A percentile compares a stretch with the other conserved stretches of the same genome.
Evolutionary conservation across 306 rosid genomes (phyloP).

Genomic region (Amphicarpaea edgeworthii): DNA sequence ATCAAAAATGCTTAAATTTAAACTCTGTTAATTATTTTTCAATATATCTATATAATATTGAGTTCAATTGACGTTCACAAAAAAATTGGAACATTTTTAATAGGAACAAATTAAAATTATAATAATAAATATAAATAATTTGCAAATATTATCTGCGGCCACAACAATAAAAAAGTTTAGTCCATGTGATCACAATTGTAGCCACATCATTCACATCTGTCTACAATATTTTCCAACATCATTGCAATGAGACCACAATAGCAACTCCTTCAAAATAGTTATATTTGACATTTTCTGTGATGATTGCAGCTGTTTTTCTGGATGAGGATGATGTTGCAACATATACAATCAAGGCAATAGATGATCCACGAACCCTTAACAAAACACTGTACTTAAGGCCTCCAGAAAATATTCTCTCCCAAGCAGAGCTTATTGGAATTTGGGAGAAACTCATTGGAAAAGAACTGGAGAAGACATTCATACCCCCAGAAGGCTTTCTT

Average conservation of each 20-base stretch:
- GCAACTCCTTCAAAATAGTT: background rate
- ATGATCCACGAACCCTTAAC: constrained; percentile 82
- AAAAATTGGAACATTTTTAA: too few relatives aligned
- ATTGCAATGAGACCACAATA: too few relatives aligned
- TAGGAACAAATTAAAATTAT: too few relatives aligned
- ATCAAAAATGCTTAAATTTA: too few relatives aligned
- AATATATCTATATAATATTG: too few relatives aligned
- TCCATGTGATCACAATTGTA: too few relatives aligned
- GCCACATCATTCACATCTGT: background rate
- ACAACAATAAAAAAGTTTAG: too few relatives aligned
- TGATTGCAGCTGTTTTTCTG: constrained; percentile 55
- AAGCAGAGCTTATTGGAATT: constrained; percentile 62
- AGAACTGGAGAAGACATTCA: constrained; percentile 53
- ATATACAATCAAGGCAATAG: constrained; percentile 76
- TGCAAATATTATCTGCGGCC: too few relatives aligned
- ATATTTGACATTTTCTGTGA: background rate
- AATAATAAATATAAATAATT: too few relatives aligned
- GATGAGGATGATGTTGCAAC: constrained; percentile 80
- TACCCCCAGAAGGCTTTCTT: constrained; percentile 66
- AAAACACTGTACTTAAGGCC: constrained; percentile 82
- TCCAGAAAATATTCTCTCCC: constrained; percentile 70
- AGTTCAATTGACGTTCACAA: too few relatives aligned
- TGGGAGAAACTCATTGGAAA: constrained; percentile 78
- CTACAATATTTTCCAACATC: too few relatives aligned
- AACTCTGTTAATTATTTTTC: too few relatives aligned